phyloP scores from a whole-genome alignment of 2,329 filamentous ascomycete genomes.

The Colletotrichum incanum region DNA sequence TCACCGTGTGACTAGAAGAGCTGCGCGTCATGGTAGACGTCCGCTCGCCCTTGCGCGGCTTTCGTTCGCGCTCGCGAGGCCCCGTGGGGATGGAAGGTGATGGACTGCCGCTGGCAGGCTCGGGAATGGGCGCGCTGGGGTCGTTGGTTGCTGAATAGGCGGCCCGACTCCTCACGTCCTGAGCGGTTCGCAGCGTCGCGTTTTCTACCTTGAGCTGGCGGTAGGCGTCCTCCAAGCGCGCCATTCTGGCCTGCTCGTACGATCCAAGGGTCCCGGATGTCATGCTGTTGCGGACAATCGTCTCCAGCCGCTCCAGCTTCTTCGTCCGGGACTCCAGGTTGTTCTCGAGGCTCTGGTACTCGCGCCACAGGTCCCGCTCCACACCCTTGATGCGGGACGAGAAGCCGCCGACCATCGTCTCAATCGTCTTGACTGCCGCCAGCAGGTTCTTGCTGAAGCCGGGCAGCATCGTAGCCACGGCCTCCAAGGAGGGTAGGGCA shows the following conservation, averaged over 20 bases:
- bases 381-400: constrained; percentile 84
- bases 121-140: constrained; percentile 53
- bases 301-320: constrained; percentile 90
- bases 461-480: constrained; percentile 86
- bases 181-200: constrained; percentile 77
- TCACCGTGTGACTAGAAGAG: constrained; percentile 45
- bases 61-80: constrained; percentile 59
- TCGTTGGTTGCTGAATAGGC: constrained; percentile 59
- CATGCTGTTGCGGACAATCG: constrained; percentile 78
- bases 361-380: constrained; percentile 91
- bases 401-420: constrained; percentile 84
- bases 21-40: constrained; percentile 51
- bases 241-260: constrained; percentile 63
- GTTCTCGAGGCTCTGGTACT: constrained; percentile 89
- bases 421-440: constrained; percentile 88
- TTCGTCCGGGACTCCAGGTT: constrained; percentile 85
- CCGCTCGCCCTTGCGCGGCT: constrained; percentile 42
- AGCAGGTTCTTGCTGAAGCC: constrained; percentile 93
- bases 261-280: constrained; percentile 64
- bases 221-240: constrained; percentile 73
- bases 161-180: constrained; percentile 70
- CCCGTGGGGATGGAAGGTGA: constrained; percentile 70
- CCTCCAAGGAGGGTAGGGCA: constrained; percentile 84
- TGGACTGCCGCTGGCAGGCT: constrained; percentile 61
- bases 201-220: constrained; percentile 76